A percentile compares a stretch with the other conserved stretches of the same genome.
Conservation (phyloP, 75 land plant genomes). For the Pinus taeda region DNA sequence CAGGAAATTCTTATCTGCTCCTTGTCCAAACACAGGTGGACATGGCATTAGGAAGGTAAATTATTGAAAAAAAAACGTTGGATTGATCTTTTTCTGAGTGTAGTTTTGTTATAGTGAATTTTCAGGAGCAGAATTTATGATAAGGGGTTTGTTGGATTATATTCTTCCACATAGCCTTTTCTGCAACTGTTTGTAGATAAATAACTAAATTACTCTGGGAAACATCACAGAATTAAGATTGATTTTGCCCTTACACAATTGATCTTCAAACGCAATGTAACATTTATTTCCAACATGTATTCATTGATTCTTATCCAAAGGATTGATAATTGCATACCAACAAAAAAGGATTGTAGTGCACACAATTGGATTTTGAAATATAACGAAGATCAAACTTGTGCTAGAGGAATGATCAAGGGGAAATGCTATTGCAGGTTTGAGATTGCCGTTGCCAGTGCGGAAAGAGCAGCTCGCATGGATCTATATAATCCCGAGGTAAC, state of each 20-base stretch:
- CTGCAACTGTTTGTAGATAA: neutral
- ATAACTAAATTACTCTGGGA: neutral
- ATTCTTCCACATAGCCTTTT: neutral
- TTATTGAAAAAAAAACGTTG: neutral
- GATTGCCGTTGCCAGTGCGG: slow-evolving; percentile 60
- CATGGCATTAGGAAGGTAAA: slow-evolving; percentile 35
- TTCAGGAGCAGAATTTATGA: too few relatives aligned
- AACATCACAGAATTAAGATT: neutral
- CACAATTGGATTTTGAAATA: neutral
- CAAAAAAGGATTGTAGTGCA: neutral
- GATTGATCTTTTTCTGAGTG: slow-evolving; percentile 4
- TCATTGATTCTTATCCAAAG: neutral
- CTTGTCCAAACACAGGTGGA: slow-evolving; percentile 75
- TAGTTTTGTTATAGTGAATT: neutral
- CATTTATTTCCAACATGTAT: slow-evolving; percentile 1
- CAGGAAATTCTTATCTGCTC: slow-evolving; percentile 44
- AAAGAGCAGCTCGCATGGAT: slow-evolving; percentile 63
- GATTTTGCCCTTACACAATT: neutral
- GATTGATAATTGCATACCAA: neutral
- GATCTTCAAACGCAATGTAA: neutral
- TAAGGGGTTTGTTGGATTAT: too few relatives aligned
- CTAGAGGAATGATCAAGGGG: slow-evolving; percentile 6
- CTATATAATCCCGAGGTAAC: slow-evolving; percentile 45
- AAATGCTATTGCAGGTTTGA: slow-evolving; percentile 60
- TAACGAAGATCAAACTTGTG: neutral